These are phyloP conservation scores for Candida dajiaensis DNA, from an alignment of 805 yeast genomes.

Conservation along the genomic window DNA sequence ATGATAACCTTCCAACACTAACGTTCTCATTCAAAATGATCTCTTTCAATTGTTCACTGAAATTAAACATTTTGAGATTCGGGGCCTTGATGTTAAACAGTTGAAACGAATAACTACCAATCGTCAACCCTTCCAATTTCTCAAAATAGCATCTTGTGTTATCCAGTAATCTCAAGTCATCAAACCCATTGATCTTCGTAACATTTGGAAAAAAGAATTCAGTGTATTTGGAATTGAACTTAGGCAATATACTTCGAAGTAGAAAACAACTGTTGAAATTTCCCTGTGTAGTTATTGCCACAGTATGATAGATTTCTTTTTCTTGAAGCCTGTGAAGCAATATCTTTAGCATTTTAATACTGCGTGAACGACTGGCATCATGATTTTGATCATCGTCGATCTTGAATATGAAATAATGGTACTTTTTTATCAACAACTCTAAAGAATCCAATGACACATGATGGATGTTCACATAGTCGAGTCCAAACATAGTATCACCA, in stretches of 20 bases:
- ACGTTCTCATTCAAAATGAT: constrained; percentile 13
- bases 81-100: constrained; percentile 16
- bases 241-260: constrained; percentile 13
- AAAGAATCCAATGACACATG: constrained; percentile 7
- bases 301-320: constrained; percentile 10
- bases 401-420: constrained; percentile 13
- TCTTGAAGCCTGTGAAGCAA: constrained; percentile 10
- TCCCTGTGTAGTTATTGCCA: constrained; percentile 3
- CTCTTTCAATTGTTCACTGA: constrained; percentile 11
- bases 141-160: constrained; percentile 18
- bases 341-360: constrained; percentile 10
- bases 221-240: constrained; percentile 12
- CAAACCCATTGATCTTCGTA: constrained; percentile 12
- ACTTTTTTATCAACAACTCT: constrained; percentile 3
- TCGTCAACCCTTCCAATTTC: constrained; percentile 10
- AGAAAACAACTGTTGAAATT: constrained; percentile 6
- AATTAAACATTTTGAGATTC: constrained; percentile 9
- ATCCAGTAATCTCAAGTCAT: constrained; percentile 19
- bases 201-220: constrained; percentile 16
- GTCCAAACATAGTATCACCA: not conserved
- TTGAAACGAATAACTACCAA: constrained; percentile 19
- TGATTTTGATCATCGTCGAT: constrained; percentile 3
- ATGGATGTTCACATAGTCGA: constrained; percentile 5
- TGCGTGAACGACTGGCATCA: too few species aligned
- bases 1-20: constrained; percentile 11